Base-by-base conservation (phyloP, 2,329 filamentous ascomycete species). In the Epichloe scottii region DNA sequence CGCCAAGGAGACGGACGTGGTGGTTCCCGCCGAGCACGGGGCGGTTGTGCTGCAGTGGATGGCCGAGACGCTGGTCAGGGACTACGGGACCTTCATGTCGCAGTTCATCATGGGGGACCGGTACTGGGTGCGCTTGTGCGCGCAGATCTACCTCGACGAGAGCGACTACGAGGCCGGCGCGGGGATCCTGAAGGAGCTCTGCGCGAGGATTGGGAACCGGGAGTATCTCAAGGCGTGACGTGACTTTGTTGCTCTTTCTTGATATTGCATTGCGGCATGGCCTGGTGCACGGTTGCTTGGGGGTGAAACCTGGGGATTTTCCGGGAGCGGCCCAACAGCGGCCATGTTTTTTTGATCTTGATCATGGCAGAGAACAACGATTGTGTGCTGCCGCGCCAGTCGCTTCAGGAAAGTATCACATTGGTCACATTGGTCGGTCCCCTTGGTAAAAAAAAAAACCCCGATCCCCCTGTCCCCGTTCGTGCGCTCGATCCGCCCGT, bases 71-170 rank as follows among this genome's bases (percentile, higher is more conserved):
- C 61, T 87, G 54, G 66, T 80, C 14, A 59, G 68, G 1, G 76
- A 84, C n/a, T 78, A 81, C 63, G 74, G 82, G 50, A 93, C 89
- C 0, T 91, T 88, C 60, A 67, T 93, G 48, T 74, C 82, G 1
- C 62, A 86, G 3, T 80, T 81, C 52, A 66, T 75, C 8, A 81
- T 89, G 57, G 73, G 68, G 0, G 76, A 75, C 0, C 73, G 73
- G 49, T 77, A 83, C 63, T 95, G 85, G 85, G 72, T 76, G 0
- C 72, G 91, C 46, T 61, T 95, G 46, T 89, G 85, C 62, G 87
- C 79, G 14, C 89, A 95, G 72, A 77, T 93, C 0, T 97, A 93
- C 63, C 68, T 96, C n/a, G 87, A 88, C 26, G 63, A 84, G 56
- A 73, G 74, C 12, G 89, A 96, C 65, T 95, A 93, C 61, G 78